Percentiles rank a stretch among this genome's conserved stretches.
phyloP scores from a whole-genome alignment of 805 yeast genomes.

The Schwanniomyces polymorphus region DNA sequence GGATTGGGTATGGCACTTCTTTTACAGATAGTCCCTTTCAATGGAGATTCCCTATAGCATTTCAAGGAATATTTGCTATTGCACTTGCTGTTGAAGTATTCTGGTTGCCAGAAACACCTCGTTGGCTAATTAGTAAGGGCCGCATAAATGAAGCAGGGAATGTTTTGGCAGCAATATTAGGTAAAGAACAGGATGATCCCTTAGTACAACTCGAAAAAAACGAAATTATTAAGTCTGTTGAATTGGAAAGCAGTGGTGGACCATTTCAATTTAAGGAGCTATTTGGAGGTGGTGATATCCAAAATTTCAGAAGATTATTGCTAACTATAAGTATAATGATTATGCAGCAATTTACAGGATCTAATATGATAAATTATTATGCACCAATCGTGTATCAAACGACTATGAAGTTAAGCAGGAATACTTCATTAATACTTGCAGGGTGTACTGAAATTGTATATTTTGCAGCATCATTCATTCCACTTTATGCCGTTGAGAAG shows the following conservation, averaged over 20 bases:
- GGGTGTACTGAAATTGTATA: conserved; percentile 31
- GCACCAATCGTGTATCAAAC: conserved; percentile 22
- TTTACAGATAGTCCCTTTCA: conserved; percentile 23
- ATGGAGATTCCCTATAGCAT: conserved; percentile 37
- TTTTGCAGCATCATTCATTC: conserved; percentile 23
- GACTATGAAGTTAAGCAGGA: conserved; percentile 17
- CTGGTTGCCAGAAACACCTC: conserved; percentile 47
- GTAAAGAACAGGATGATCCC: conserved; percentile 26
- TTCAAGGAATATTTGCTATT: conserved; percentile 23
- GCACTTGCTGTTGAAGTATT: conserved; percentile 6
- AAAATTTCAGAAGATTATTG: conserved; percentile 29
- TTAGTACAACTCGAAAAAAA: conserved; percentile 23
- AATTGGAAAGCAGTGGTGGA: conserved; percentile 7
- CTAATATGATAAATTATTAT: conserved; percentile 23
- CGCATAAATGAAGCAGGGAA: conserved; percentile 49
- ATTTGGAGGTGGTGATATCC: conserved; percentile 30
- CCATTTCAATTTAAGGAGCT: conserved; percentile 16
- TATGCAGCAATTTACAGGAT: conserved; percentile 23
- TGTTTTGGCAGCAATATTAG: conserved; percentile 28
- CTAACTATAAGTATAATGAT: conserved; percentile 15
- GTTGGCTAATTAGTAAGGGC: conserved; percentile 46
- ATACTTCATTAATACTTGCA: conserved; percentile 20
- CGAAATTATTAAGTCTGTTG: conserved; percentile 14
- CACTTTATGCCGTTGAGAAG: conserved; percentile 26
- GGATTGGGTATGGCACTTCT: conserved; percentile 37